phyloP scores from a whole-genome alignment of 257 asterid genomes.

The Nicotiana undulata region DNA sequence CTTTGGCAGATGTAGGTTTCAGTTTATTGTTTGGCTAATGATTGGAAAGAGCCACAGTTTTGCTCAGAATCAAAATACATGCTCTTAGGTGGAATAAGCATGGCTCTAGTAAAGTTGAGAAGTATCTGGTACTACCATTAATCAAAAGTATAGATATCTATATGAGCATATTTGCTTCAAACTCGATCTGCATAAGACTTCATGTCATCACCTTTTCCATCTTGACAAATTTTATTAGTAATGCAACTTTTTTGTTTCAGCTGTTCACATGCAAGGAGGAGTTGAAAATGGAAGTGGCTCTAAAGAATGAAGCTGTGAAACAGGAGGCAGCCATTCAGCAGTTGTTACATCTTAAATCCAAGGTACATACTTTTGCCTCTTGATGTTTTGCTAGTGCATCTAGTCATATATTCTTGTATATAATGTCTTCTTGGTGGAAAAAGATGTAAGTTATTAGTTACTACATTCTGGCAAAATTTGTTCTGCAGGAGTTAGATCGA shows the following conservation, averaged over 20 bases:
- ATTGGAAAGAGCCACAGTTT: not conserved
- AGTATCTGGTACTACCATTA: not conserved
- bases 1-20: not conserved
- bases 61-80: not conserved
- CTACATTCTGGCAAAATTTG: slow-evolving; percentile 4
- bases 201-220: not conserved
- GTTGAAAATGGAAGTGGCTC: slow-evolving; percentile 43
- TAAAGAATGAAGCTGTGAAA: slow-evolving; percentile 49
- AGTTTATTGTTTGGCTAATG: not conserved
- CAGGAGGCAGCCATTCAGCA: slow-evolving; percentile 40
- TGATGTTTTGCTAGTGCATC: not conserved
- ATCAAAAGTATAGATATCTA: not conserved
- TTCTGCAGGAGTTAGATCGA: slow-evolving; percentile 54
- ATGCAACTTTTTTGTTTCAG: slow-evolving; percentile 21
- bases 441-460: slow-evolving; percentile 2
- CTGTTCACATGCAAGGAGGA: slow-evolving; percentile 44
- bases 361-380: slow-evolving; percentile 30
- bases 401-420: not conserved
- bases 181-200: not conserved
- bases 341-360: slow-evolving; percentile 60
- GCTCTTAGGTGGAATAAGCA: not conserved
- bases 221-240: not conserved
- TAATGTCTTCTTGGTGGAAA: not conserved
- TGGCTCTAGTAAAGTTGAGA: not conserved
- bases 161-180: not conserved